Percentiles rank a stretch among this genome's conserved stretches.
Evolutionary conservation across 2,329 filamentous ascomycete species (phyloP).

Genomic region (Phyllosticta paracitricarpa): DNA sequence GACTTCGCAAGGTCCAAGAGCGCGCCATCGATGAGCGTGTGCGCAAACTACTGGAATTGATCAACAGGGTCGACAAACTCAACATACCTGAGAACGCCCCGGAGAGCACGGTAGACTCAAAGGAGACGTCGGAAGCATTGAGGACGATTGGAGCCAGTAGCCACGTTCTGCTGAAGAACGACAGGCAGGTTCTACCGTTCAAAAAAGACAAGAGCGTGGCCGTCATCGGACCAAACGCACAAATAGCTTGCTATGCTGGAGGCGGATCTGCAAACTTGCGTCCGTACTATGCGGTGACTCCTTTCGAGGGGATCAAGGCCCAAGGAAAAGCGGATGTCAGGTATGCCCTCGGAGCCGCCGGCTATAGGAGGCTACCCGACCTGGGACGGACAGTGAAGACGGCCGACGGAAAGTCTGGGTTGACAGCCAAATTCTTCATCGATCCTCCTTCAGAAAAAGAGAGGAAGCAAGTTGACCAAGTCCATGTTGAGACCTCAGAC

Average conservation of each 20-base stretch:
- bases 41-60: conserved; percentile 45
- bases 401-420: neutral
- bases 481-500: conserved; percentile 5
- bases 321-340: conserved; percentile 16
- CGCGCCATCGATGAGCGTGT: conserved; percentile 23
- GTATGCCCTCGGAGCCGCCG: conserved; percentile 56
- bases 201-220: conserved; percentile 55
- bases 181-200: conserved; percentile 52
- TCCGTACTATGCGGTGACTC: conserved; percentile 20
- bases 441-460: conserved; percentile 2
- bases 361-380: conserved; percentile 40
- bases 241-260: conserved; percentile 30
- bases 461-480: conserved; percentile 10
- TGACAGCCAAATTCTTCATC: conserved; percentile 8
- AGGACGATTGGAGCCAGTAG: conserved; percentile 56
- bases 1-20: conserved; percentile 45
- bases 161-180: conserved; percentile 65
- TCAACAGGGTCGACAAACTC: conserved; percentile 54
- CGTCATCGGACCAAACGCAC: conserved; percentile 63
- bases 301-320: conserved; percentile 17
- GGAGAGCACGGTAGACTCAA: conserved; percentile 46
- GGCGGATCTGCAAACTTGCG: conserved; percentile 23
- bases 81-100: conserved; percentile 50
- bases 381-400: conserved; percentile 2
- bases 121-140: conserved; percentile 50